Conservation (phyloP, 2,329 filamentous ascomycete species). For the Ophiostoma fasciatum region DNA sequence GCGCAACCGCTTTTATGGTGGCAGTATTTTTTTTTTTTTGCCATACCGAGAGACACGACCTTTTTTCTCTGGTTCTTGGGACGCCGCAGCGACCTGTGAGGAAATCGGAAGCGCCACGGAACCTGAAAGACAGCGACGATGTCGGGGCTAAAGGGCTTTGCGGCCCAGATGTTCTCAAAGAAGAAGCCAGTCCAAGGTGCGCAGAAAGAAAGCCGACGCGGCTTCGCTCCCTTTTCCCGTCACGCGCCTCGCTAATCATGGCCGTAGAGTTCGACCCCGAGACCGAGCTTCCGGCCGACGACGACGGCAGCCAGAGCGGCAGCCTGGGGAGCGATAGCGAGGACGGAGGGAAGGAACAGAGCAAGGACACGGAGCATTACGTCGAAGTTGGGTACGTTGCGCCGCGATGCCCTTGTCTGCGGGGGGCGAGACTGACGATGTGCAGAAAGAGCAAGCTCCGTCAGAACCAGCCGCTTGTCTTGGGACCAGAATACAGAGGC, state of each 20-base stretch:
- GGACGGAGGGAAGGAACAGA: conserved; percentile 34
- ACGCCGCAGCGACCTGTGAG: too few relatives aligned
- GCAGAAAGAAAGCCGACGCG: conserved; percentile 1
- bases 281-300: conserved; percentile 40
- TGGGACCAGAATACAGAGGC: conserved; percentile 73
- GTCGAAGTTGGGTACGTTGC: conserved; percentile 49
- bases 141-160: conserved; percentile 31
- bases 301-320: conserved; percentile 23
- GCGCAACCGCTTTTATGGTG: conserved; percentile 9
- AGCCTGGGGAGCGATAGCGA: conserved; percentile 30
- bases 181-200: conserved; percentile 48
- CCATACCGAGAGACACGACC: neutral
- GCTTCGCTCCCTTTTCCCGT: neutral
- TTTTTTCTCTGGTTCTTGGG: too few relatives aligned
- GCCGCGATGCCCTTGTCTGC: too few relatives aligned
- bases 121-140: conserved; percentile 23
- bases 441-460: conserved; percentile 70
- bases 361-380: conserved; percentile 74
- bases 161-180: conserved; percentile 46
- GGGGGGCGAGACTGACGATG: too few relatives aligned
- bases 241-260: too few relatives aligned
- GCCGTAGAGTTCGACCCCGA: conserved; percentile 72
- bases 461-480: conserved; percentile 48
- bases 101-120: neutral
- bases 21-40: conserved; percentile 4